A percentile compares a stretch with the other conserved stretches of the same genome.
These are phyloP conservation scores for Globisporangium splendens DNA, from an alignment of 352 stramenopile species.

Conservation along the genomic window DNA sequence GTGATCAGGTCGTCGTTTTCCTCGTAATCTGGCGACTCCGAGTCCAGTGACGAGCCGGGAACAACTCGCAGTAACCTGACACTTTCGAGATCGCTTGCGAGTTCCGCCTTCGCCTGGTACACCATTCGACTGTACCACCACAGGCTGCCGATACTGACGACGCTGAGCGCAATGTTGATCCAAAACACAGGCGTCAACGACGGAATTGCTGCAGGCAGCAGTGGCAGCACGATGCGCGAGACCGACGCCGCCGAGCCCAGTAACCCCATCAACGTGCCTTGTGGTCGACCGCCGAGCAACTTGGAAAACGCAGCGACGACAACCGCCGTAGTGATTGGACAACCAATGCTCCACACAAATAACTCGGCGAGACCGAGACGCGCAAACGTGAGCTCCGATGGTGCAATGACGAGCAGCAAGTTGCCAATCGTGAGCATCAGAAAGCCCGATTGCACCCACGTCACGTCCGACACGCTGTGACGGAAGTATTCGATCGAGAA, in stretches of 20 bases:
- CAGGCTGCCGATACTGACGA: constrained; percentile 49
- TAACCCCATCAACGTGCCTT: constrained; percentile 79
- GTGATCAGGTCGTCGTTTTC: background rate
- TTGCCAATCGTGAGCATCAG: constrained; percentile 60
- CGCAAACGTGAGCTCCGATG: constrained; percentile 39
- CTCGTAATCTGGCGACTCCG: constrained; percentile 21
- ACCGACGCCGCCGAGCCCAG: constrained; percentile 70
- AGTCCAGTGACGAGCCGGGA: constrained; percentile 42
- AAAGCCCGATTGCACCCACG: constrained; percentile 70
- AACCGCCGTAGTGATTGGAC: constrained; percentile 75
- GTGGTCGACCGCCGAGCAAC: constrained; percentile 62
- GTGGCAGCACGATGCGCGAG: constrained; percentile 69
- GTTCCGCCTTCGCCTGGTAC: constrained; percentile 38
- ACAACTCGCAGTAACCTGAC: constrained; percentile 17
- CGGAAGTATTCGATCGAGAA: constrained; percentile 79
- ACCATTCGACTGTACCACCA: constrained; percentile 73
- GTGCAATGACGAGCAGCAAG: constrained; percentile 44
- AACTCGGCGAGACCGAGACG: constrained; percentile 52
- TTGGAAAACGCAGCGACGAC: constrained; percentile 77
- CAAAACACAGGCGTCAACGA: constrained; percentile 71
- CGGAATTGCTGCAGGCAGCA: constrained; percentile 48
- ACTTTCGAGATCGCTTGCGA: constrained; percentile 42
- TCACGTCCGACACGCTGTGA: constrained; percentile 60
- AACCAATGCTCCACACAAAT: constrained; percentile 79
- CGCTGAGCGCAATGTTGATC: constrained; percentile 65